Base-by-base conservation (phyloP, 2,329 filamentous ascomycete species). In the Fusarium illudens region DNA sequence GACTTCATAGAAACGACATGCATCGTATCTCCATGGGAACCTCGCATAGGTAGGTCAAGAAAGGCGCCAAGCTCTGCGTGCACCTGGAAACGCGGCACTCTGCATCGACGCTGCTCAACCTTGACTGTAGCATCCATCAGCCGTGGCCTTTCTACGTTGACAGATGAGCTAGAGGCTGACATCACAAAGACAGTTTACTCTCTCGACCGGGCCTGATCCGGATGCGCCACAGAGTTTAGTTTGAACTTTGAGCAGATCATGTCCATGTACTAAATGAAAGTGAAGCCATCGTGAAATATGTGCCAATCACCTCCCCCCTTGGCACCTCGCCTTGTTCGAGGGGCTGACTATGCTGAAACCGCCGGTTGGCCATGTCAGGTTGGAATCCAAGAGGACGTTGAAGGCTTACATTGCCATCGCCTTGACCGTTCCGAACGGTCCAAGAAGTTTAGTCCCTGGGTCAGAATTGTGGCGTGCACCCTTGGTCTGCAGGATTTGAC, bases 391-490 rank as follows among this genome's bases (percentile, higher is more conserved):
- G 27, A 86, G 73, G 32, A 81, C 71, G 52, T 79, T 81, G 25
- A 87, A 71, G 44, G 32, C 36, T 51, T 55, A 22, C 11, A n/a
- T 29, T 30, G 67, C 79, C 12, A 82, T 81, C 48, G 49, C 42
- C 17, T 29, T 53, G 52, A 53, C 52, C 48, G 55, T 65, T 62
- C 52, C 30, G 49, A 65, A 60, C 60, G 55, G 49, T 15, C 20
- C 32, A 30, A 60, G 11, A 30, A 39, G 25, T 37, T 22, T 30
- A 68, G 56, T 64, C 32, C 56, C 60, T 62, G 37, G 33, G 15
- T 50, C 30, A 55, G 53, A 44, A n/a, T 85, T 84, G 68, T 79
- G 79, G n/a, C 86, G 81, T 76, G 19, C 39, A 58, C 22, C 36
- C 57, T 25, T 19, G 17, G 22, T 39, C 8, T 17, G 12, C 3